phyloP scores from a whole-genome alignment of 1,139 yeast genomes.

The Blastobotrys elegans region DNA sequence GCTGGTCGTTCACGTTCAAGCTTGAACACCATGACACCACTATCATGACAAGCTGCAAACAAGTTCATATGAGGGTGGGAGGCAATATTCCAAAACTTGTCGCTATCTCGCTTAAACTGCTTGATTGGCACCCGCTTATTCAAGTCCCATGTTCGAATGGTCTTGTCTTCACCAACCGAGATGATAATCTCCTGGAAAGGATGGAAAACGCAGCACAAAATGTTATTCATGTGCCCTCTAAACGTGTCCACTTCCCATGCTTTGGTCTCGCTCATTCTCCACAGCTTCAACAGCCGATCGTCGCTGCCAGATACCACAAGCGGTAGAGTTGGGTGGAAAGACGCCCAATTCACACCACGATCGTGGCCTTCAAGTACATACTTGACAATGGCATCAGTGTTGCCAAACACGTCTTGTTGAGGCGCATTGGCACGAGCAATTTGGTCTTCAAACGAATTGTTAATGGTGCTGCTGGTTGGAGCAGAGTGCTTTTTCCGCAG shows the following conservation, averaged over 20 bases:
- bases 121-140: constrained; percentile 91
- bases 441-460: constrained; percentile 69
- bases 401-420: constrained; percentile 84
- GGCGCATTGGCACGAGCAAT: constrained; percentile 45
- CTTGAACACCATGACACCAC: constrained; percentile 97
- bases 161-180: constrained; percentile 94
- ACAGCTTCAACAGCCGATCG: constrained; percentile 88
- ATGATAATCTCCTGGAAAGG: constrained; percentile 89
- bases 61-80: constrained; percentile 86
- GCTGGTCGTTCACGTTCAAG: constrained; percentile 98
- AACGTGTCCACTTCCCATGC: constrained; percentile 99
- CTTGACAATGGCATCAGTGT: constrained; percentile 89
- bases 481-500: constrained; percentile 95
- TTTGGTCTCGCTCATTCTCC: constrained; percentile 97
- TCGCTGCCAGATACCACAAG: constrained; percentile 95
- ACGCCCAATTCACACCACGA: constrained; percentile 97
- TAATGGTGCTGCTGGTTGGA: constrained; percentile 39
- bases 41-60: constrained; percentile 95
- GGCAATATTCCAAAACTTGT: constrained; percentile 90
- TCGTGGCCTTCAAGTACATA: constrained; percentile 97
- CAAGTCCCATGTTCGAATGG: constrained; percentile 96
- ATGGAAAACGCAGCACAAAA: constrained; percentile 84
- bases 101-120: constrained; percentile 90
- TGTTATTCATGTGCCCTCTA: constrained; percentile 94
- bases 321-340: constrained; percentile 96